Evolutionary conservation across 2,329 filamentous ascomycete species (phyloP).

Genomic region (Claviceps pazoutovae): DNA sequence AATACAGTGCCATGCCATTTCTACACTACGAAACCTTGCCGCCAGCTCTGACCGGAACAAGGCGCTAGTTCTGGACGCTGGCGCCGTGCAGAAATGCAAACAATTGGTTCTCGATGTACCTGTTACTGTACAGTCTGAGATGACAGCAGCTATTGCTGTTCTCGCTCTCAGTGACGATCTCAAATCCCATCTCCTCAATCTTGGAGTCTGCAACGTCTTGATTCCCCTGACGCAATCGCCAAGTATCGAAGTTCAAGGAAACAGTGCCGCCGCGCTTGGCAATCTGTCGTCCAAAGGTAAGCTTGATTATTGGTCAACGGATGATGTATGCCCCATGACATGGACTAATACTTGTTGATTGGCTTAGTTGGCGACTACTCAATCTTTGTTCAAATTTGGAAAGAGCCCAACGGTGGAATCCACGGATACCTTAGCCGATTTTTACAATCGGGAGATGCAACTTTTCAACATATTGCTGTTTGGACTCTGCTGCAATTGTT

Average conservation of each 20-base stretch:
- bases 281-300: constrained; percentile 94
- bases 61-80: constrained; percentile 88
- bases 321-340: background rate
- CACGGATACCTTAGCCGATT: constrained; percentile 91
- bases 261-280: constrained; percentile 88
- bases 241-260: constrained; percentile 95
- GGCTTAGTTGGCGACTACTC: constrained; percentile 79
- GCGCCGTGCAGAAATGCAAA: constrained; percentile 97
- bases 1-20: constrained; percentile 97
- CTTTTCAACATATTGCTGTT: constrained; percentile 97
- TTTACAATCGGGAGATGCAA: constrained; percentile 84
- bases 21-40: constrained; percentile 85
- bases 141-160: constrained; percentile 98
- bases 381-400: constrained; percentile 92
- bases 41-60: constrained; percentile 98
- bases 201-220: constrained; percentile 91
- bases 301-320: constrained; percentile 8
- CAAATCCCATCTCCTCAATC: constrained; percentile 76
- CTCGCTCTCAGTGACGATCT: constrained; percentile 90
- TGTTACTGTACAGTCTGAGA: constrained; percentile 90
- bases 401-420: constrained; percentile 81
- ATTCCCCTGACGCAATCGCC: constrained; percentile 91
- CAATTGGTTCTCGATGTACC: constrained; percentile 88
- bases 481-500: constrained; percentile 94
- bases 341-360: constrained; percentile 1